Evolutionary conservation across 192 early-diverging fungal genomes (phyloP).

Genomic region (Coemansia sp.): DNA sequence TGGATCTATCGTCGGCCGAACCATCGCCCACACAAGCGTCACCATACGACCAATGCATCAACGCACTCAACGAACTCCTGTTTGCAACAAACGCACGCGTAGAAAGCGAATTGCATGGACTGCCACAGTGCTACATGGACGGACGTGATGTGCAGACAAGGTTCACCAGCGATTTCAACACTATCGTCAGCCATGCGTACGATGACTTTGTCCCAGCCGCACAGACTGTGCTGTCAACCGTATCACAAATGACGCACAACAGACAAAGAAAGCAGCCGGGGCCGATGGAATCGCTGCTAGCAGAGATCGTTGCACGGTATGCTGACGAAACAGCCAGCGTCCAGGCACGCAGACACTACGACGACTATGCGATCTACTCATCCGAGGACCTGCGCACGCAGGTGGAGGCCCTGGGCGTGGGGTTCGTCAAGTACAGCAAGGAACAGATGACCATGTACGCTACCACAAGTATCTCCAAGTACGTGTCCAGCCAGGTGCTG

Average conservation of each 20-base stretch:
- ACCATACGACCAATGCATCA: constrained; percentile 16
- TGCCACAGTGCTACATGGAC: constrained; percentile 27
- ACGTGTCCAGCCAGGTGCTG: constrained; percentile 46
- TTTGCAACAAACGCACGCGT: constrained; percentile 43
- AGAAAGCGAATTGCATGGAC: constrained; percentile 25
- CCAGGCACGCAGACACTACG: constrained; percentile 6
- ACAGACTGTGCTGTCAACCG: constrained; percentile 12
- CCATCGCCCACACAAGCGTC: background rate
- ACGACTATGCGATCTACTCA: constrained; percentile 9
- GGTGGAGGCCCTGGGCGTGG: constrained; percentile 22
- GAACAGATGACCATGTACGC: constrained; percentile 47
- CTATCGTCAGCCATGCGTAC: constrained; percentile 27
- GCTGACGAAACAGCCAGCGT: background rate
- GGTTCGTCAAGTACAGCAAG: constrained; percentile 49
- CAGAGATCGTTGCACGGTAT: constrained; percentile 21
- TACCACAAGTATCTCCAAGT: constrained; percentile 35
- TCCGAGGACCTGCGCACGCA: constrained; percentile 3
- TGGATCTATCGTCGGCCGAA: background rate
- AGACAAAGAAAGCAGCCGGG: background rate
- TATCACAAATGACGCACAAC: constrained; percentile 1
- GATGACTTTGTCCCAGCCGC: constrained; percentile 30
- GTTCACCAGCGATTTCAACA: constrained; percentile 25
- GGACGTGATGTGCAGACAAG: constrained; percentile 5
- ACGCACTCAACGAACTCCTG: constrained; percentile 40
- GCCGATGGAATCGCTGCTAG: constrained; percentile 25